Conservation (phyloP, 2,329 filamentous ascomycete species). For the Colletotrichum incanum region DNA sequence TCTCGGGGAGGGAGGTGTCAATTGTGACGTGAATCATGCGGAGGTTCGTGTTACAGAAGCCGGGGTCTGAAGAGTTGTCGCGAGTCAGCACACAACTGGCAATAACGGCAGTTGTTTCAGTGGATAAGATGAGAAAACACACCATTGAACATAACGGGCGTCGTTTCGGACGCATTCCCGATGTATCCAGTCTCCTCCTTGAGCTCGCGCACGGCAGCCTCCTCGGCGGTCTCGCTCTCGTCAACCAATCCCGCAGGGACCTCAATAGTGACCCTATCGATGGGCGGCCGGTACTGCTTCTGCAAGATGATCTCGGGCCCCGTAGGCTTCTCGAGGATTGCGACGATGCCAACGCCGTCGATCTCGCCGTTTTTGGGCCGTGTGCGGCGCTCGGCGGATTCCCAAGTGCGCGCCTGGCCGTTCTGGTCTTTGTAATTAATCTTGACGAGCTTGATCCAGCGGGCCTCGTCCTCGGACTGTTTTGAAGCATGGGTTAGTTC, state of each 20-base stretch:
- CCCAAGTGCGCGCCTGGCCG: slow-evolving; percentile 75
- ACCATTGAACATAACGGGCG: slow-evolving; percentile 77
- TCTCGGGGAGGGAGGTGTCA: slow-evolving; percentile 78
- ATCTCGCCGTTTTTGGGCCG: slow-evolving; percentile 74
- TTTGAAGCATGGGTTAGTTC: neutral
- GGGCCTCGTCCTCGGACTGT: slow-evolving; percentile 67
- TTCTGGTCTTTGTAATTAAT: slow-evolving; percentile 76
- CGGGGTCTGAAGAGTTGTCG: slow-evolving; percentile 62
- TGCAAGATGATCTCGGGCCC: slow-evolving; percentile 74
- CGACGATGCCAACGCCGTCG: slow-evolving; percentile 82
- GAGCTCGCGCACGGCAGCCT: slow-evolving; percentile 75
- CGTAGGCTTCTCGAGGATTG: slow-evolving; percentile 72
- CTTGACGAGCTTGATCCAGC: slow-evolving; percentile 74
- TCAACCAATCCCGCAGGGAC: slow-evolving; percentile 77
- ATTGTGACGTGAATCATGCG: slow-evolving; percentile 81
- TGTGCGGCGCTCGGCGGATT: slow-evolving; percentile 80
- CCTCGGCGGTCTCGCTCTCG: slow-evolving; percentile 72
- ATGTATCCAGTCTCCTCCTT: slow-evolving; percentile 79
- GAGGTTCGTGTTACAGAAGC: slow-evolving; percentile 78
- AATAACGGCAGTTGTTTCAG: neutral
- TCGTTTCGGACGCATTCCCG: slow-evolving; percentile 68
- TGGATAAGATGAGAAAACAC: slow-evolving; percentile 12
- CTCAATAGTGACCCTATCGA: slow-evolving; percentile 73
- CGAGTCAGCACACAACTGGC: neutral
- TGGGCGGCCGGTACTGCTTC: slow-evolving; percentile 77